Conservation (phyloP, 345 rosid species). For the Populus tremula region DNA sequence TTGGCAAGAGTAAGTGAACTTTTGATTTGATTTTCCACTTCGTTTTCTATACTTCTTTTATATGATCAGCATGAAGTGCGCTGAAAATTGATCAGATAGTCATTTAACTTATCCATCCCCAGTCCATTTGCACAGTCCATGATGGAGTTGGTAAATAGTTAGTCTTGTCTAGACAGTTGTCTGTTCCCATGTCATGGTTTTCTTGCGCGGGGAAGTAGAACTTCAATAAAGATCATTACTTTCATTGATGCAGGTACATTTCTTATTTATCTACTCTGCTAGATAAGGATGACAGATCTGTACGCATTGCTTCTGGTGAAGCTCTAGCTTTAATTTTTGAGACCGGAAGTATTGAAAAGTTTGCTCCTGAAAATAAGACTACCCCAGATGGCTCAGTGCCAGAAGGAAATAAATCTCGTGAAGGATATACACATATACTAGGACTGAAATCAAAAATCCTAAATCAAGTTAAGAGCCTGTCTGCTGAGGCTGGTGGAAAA, state of each 20-base stretch:
- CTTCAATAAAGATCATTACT: neutral
- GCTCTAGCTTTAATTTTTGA: slow-evolving; percentile 82
- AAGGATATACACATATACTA: slow-evolving; percentile 46
- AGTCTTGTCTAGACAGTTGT: neutral
- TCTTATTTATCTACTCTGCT: slow-evolving; percentile 66
- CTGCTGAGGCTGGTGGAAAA: slow-evolving; percentile 90
- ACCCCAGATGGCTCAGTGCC: slow-evolving; percentile 35
- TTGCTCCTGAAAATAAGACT: slow-evolving; percentile 43
- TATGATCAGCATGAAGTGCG: neutral
- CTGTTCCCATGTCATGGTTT: neutral
- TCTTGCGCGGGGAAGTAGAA: neutral
- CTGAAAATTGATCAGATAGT: neutral
- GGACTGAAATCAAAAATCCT: slow-evolving; percentile 65
- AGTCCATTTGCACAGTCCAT: neutral
- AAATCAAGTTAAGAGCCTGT: slow-evolving; percentile 67
- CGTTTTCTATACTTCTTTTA: neutral
- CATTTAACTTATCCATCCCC: neutral
- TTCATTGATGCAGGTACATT: slow-evolving; percentile 53
- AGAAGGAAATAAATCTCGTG: slow-evolving; percentile 54
- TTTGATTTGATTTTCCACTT: slow-evolving; percentile 4
- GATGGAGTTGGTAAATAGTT: neutral
- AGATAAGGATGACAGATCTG: slow-evolving; percentile 80
- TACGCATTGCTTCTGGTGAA: slow-evolving; percentile 95
- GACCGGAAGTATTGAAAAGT: slow-evolving; percentile 65
- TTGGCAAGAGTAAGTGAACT: slow-evolving; percentile 71